Conservation (phyloP, 305 asterid species). For the Caryopteris hybrid region DNA sequence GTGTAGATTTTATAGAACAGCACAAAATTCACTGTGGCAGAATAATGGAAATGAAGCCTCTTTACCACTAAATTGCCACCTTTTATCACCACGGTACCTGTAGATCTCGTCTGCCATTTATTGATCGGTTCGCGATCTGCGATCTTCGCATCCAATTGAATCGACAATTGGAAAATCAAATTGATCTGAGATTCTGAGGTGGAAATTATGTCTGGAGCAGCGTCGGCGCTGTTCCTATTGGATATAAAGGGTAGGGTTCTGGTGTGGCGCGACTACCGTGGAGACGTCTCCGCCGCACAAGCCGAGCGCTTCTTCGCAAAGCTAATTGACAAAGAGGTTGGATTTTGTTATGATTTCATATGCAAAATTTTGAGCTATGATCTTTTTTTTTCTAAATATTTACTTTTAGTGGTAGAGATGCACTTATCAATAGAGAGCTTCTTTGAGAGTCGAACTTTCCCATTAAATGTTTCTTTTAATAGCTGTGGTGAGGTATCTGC, state of each 20-base stretch:
- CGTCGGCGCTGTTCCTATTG: conserved; percentile 89
- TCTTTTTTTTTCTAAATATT: not conserved
- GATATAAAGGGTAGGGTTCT: conserved; percentile 83
- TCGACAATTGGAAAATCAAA: not conserved
- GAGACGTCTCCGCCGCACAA: conserved; percentile 66
- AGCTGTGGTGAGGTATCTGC: not conserved
- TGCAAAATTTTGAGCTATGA: not conserved
- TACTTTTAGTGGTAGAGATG: not conserved
- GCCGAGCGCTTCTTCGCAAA: conserved; percentile 83
- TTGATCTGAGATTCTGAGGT: not conserved
- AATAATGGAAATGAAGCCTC: conserved; percentile 8
- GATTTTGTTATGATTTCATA: not conserved
- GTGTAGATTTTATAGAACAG: not conserved
- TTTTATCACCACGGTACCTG: not conserved
- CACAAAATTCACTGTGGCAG: not conserved
- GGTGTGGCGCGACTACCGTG: conserved; percentile 93
- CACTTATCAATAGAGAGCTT: conserved; percentile 3
- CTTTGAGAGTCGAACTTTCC: not conserved
- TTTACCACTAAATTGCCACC: not conserved
- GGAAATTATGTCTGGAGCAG: conserved; percentile 68
- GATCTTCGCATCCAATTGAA: conserved; percentile 22
- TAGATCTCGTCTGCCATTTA: conserved; percentile 27
- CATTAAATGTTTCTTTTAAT: not conserved
- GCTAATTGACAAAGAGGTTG: conserved; percentile 75
- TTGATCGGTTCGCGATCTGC: conserved; percentile 20